Evolutionary conservation across 805 yeast species (phyloP).

Genomic region (Metschnikowia reukaufii): DNA sequence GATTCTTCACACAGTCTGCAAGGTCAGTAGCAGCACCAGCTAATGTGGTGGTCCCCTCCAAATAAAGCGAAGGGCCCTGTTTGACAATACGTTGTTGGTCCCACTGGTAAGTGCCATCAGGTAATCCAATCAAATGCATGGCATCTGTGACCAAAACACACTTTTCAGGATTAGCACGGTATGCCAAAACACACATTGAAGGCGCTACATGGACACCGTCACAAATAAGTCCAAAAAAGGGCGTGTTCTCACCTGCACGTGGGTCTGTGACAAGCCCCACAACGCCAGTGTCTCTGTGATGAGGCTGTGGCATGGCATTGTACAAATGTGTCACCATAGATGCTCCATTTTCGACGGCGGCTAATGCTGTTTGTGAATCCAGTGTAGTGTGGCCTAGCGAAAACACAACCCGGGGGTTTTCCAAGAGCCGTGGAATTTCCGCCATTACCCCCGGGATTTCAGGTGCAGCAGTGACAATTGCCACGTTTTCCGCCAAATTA

Average conservation of each 20-base stretch:
- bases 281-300: constrained; percentile 58
- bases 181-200: constrained; percentile 50
- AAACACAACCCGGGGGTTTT: constrained; percentile 33
- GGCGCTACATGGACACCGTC: constrained; percentile 65
- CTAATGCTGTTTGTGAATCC: constrained; percentile 35
- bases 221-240: constrained; percentile 54
- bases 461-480: constrained; percentile 53
- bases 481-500: constrained; percentile 35
- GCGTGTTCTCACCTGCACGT: constrained; percentile 25
- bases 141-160: constrained; percentile 60
- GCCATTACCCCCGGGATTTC: constrained; percentile 48
- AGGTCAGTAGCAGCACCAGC: constrained; percentile 64
- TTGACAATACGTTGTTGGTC: constrained; percentile 48
- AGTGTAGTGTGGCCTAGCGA: constrained; percentile 52
- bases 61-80: constrained; percentile 44
- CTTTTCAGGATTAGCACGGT: constrained; percentile 51
- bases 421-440: constrained; percentile 36
- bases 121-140: constrained; percentile 55
- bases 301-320: constrained; percentile 64
- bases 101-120: constrained; percentile 58
- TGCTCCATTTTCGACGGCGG: constrained; percentile 53
- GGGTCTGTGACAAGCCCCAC: constrained; percentile 48
- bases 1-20: constrained; percentile 50
- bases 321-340: constrained; percentile 61
- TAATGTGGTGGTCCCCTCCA: constrained; percentile 56